phyloP scores from a whole-genome alignment of 2,329 filamentous ascomycete species.

The Claviceps quebecensis region DNA sequence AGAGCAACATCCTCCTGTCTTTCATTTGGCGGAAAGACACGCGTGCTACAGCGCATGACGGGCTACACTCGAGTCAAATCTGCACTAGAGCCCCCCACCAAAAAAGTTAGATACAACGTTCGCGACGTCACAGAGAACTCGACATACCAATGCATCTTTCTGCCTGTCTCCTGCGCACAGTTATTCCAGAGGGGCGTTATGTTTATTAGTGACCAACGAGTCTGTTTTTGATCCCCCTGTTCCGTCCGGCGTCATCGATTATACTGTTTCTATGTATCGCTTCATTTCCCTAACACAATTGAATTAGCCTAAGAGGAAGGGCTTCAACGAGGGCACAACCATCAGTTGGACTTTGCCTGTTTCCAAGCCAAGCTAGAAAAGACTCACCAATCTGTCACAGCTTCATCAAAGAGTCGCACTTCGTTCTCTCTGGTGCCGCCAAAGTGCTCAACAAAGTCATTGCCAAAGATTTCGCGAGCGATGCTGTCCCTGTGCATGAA shows the following conservation, averaged over 20 bases:
- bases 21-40: no score
- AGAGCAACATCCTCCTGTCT: not conserved
- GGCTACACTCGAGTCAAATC: no score
- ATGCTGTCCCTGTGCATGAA: constrained; percentile 71
- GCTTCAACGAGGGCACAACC: no score
- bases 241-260: not conserved
- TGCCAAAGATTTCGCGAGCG: constrained; percentile 85
- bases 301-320: not conserved
- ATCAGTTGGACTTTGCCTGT: no score
- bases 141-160: no score
- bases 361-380: not conserved
- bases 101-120: no score
- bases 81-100: no score
- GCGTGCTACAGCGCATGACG: no score
- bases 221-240: not conserved
- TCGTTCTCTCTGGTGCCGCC: constrained; percentile 88
- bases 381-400: constrained; percentile 88
- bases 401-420: constrained; percentile 80
- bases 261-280: constrained; percentile 35
- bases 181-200: not conserved
- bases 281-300: constrained; percentile 49
- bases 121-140: no score
- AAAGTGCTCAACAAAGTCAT: constrained; percentile 93
- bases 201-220: not conserved
- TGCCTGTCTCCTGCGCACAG: no score